phyloP scores from a whole-genome alignment of 2,329 filamentous ascomycete species.

The Fusarium goolgardi region DNA sequence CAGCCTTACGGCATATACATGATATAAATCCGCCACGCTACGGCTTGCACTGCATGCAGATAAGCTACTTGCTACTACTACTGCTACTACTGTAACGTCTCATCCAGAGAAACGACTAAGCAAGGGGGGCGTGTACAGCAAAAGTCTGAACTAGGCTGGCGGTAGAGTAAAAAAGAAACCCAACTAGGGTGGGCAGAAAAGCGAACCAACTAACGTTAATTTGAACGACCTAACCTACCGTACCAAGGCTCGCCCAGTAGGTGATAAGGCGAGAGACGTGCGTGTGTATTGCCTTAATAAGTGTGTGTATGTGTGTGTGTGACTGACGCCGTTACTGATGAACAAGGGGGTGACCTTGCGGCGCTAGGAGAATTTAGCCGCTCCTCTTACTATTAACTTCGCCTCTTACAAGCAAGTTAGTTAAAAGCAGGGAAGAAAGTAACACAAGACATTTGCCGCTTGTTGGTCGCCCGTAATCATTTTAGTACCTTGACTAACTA shows the following conservation, averaged over 20 bases:
- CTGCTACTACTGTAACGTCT: slow-evolving; percentile 25
- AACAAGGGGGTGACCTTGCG: slow-evolving; percentile 42
- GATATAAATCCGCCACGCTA: neutral
- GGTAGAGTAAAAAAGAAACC: slow-evolving; percentile 7
- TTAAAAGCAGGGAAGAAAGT: neutral
- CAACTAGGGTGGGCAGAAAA: slow-evolving; percentile 21
- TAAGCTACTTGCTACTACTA: slow-evolving; percentile 13
- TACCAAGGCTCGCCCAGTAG: slow-evolving; percentile 27
- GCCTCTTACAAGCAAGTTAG: neutral
- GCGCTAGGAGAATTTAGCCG: slow-evolving; percentile 49
- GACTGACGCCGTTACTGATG: slow-evolving; percentile 43
- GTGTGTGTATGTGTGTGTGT: slow-evolving; percentile 46
- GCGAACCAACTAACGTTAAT: slow-evolving; percentile 31
- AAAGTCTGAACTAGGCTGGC: slow-evolving; percentile 5
- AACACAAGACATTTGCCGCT: slow-evolving; percentile 12
- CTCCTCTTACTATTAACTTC: slow-evolving; percentile 10
- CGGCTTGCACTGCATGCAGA: slow-evolving; percentile 14
- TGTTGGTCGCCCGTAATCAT: neutral
- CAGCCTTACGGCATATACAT: slow-evolving; percentile 15
- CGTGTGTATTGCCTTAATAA: neutral
- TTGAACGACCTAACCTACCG: slow-evolving; percentile 14
- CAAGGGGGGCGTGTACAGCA: slow-evolving; percentile 37
- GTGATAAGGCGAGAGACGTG: slow-evolving; percentile 6
- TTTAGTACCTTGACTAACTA: slow-evolving; percentile 1
- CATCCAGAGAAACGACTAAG: slow-evolving; percentile 17